Conservation (phyloP, 23 red algal species). For the Gracilaria gracilis region DNA sequence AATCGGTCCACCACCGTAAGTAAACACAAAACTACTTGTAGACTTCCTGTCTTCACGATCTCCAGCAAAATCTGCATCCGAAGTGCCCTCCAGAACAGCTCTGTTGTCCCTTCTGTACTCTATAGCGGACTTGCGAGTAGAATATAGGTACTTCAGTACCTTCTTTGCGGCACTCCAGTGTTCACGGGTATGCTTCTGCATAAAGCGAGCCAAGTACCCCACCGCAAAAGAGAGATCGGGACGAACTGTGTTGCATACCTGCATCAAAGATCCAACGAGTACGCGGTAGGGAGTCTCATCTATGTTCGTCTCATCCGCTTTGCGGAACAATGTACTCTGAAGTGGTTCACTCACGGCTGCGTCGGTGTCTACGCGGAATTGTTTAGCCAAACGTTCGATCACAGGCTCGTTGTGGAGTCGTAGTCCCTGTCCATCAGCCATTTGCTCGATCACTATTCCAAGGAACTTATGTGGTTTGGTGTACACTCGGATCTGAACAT, state of each 20-base stretch:
- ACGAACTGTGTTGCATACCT: not conserved
- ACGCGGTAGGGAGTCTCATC: no score
- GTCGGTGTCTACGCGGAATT: no score
- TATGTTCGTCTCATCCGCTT: no score
- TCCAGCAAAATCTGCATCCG: conserved; percentile 26
- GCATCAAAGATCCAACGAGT: conserved; percentile 30
- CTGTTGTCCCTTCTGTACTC: not conserved
- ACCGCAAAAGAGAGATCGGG: conserved; percentile 29
- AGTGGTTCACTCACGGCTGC: no score
- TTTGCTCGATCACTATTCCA: no score
- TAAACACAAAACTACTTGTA: conserved; percentile 33
- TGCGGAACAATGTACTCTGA: no score
- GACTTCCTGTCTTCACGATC: conserved; percentile 37
- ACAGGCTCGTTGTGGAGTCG: no score
- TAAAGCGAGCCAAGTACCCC: not conserved
- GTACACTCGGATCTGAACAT: no score
- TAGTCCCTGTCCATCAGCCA: no score
- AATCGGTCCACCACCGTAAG: not conserved
- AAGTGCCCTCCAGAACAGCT: not conserved
- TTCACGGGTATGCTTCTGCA: not conserved
- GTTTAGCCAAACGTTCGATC: no score
- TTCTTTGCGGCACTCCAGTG: not conserved
- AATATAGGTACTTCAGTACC: not conserved
- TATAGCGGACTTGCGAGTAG: not conserved
- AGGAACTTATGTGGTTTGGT: no score